A percentile compares a stretch with the other conserved stretches of the same genome.
Conservation (phyloP, 495 filamentous ascomycete genomes). For the Penicilliopsis zonata region DNA sequence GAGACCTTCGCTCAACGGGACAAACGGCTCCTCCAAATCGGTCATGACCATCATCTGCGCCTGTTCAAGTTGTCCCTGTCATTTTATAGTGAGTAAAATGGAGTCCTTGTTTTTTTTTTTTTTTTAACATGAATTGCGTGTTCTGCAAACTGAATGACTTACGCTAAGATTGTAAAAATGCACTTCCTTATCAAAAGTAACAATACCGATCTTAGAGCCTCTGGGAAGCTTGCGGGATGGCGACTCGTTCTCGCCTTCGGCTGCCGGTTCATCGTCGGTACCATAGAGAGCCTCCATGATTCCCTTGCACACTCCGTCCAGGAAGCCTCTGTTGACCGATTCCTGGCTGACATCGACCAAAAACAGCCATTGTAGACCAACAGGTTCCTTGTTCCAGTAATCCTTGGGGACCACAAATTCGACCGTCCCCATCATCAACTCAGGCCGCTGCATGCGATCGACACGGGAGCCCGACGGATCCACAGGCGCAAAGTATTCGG, state of each 20-base stretch:
- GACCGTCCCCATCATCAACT: constrained; percentile 81
- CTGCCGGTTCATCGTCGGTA: constrained; percentile 32
- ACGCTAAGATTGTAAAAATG: constrained; percentile 95
- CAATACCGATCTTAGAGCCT: constrained; percentile 83
- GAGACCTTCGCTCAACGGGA: constrained; percentile 79
- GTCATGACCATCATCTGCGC: constrained; percentile 99
- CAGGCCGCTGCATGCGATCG: constrained; percentile 80
- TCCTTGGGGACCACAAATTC: constrained; percentile 96
- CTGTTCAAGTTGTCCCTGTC: constrained; percentile 61
- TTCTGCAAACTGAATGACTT: constrained; percentile 20
- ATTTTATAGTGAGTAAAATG: constrained; percentile 16
- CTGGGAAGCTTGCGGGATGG: constrained; percentile 49
- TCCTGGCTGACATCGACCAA: constrained; percentile 87
- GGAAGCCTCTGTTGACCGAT: constrained; percentile 73
- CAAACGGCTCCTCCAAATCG: constrained; percentile 93
- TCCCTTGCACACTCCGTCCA: constrained; percentile 87
- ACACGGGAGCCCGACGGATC: constrained; percentile 79
- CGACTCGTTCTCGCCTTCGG: constrained; percentile 42
- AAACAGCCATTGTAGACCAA: constrained; percentile 79
- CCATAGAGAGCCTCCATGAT: constrained; percentile 78
- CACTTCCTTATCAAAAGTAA: constrained; percentile 89
- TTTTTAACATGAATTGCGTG: neutral
- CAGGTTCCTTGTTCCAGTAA: constrained; percentile 94
- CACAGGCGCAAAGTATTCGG: constrained; percentile 87
- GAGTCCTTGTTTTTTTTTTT: too few species aligned